Evolutionary conservation across 345 rosid genomes (phyloP), one percentile per base, ranked within the genome.

Genomic region (Durio zibethinus): DNA sequence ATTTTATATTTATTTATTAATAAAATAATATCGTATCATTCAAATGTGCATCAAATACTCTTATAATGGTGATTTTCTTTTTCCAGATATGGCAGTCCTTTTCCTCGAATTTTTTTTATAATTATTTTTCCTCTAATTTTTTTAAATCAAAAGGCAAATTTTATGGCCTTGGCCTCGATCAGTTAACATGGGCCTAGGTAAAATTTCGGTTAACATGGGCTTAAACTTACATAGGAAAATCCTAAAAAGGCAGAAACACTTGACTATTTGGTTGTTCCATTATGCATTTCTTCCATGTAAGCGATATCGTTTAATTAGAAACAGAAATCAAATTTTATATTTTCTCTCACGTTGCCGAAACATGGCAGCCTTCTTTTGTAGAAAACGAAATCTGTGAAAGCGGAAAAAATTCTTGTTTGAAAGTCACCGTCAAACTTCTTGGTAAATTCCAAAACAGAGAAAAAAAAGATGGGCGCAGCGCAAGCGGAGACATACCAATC

Each of bases 401-500:
- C 36, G 56, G 36, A n/a, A 69, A 14, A 69, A 25, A n/a, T n/a
- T 66, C 4, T 66, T 11, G 23, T 10, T 69, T 27, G 36, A 45
- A 48, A 42, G 68, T 80, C 82, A 75, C 71, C 75, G 81, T 57
- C 82, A 78, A 62, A 81, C 62, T 72, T 75, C 33, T 79, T 38
- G 21, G 23, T 27, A 71, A 71, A 31, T 50, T 4, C 61, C 62
- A 47, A 71, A 42, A 69, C 73, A 68, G 61, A 54, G 27, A 47
- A 33, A 63, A 80, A 8, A 14, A 71, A 68, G 80, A 89, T 90
- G 93, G 86, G 83, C 79, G 88, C 84, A 15, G 88, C 80, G 53
- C 90, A 89, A 81, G 89, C 87, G 12, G 72, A 73, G 98, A 66
- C 89, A 85, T 21, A 60, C 80, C 18, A 88, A 89, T 3, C 71